A percentile compares a stretch with the other conserved stretches of the same genome.
phyloP scores from a whole-genome alignment of 1,284 basidiomycete genomes.

The Ustilago cynodontis region DNA sequence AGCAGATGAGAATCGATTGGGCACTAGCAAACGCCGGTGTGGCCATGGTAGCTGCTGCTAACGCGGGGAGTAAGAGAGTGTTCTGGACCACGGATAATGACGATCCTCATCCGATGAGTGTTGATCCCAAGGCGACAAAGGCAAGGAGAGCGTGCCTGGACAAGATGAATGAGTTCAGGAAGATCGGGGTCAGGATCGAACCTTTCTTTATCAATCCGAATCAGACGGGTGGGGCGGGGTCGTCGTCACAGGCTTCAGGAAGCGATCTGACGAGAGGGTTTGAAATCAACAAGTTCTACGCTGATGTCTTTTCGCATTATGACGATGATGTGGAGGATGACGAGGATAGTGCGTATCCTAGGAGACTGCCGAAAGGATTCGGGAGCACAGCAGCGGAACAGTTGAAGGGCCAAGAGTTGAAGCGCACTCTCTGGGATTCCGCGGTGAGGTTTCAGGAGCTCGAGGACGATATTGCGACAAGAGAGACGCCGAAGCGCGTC shows the following conservation, averaged over 20 bases:
- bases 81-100: slow-evolving; percentile 95
- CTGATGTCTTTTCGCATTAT: slow-evolving; percentile 64
- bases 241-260: slow-evolving; percentile 11
- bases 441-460: slow-evolving; percentile 63
- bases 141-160: slow-evolving; percentile 43
- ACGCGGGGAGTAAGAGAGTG: slow-evolving; percentile 87
- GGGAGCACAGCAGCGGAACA: slow-evolving; percentile 34
- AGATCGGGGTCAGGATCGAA: slow-evolving; percentile 84
- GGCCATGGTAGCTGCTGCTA: slow-evolving; percentile 76
- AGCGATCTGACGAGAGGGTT: slow-evolving; percentile 74
- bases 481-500: slow-evolving; percentile 87
- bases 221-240: slow-evolving; percentile 72
- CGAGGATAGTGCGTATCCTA: slow-evolving; percentile 17
- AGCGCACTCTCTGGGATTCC: slow-evolving; percentile 55
- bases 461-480: slow-evolving; percentile 63
- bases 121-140: slow-evolving; percentile 71
- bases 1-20: slow-evolving; percentile 75
- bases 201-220: slow-evolving; percentile 89
- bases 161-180: slow-evolving; percentile 76
- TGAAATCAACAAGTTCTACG: slow-evolving; percentile 78
- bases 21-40: slow-evolving; percentile 73
- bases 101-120: slow-evolving; percentile 71
- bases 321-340: slow-evolving; percentile 59
- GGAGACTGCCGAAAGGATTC: slow-evolving; percentile 29
- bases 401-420: slow-evolving; percentile 40